phyloP scores from a whole-genome alignment of 1,284 basidiomycete genomes.

The Marasmius sp. region DNA sequence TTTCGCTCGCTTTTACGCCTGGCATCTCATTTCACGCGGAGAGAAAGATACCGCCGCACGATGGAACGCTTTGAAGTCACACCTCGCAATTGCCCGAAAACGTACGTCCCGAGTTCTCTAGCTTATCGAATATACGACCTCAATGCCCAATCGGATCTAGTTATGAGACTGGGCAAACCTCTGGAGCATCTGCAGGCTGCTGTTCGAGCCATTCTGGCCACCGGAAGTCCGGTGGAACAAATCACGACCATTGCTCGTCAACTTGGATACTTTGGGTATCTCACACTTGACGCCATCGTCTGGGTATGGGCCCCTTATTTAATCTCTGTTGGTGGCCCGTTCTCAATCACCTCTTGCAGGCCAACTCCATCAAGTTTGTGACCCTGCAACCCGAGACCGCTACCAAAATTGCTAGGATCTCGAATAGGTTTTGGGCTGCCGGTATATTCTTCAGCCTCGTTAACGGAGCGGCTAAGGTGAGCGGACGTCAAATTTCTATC shows the following conservation, averaged over 20 bases:
- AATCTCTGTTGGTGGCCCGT: neutral
- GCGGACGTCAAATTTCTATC: constrained; percentile 3
- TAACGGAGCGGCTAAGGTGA: constrained; percentile 68
- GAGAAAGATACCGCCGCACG: constrained; percentile 65
- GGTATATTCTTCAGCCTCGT: constrained; percentile 82
- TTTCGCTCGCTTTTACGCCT: constrained; percentile 88
- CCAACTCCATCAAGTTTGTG: constrained; percentile 71
- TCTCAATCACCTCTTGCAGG: constrained; percentile 35
- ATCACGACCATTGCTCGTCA: constrained; percentile 84
- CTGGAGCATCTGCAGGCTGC: constrained; percentile 94
- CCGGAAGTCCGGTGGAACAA: constrained; percentile 70
- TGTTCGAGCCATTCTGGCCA: constrained; percentile 69
- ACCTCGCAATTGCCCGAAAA: constrained; percentile 79
- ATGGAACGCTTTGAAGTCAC: constrained; percentile 80
- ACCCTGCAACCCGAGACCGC: constrained; percentile 64
- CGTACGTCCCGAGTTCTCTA: constrained; percentile 46
- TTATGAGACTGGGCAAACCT: constrained; percentile 92
- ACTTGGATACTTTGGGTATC: constrained; percentile 89
- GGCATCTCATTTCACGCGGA: constrained; percentile 70
- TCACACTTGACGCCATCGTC: constrained; percentile 77
- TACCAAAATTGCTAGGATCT: constrained; percentile 66
- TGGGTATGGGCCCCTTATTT: constrained; percentile 61
- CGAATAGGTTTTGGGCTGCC: constrained; percentile 89
- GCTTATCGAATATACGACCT: constrained; percentile 5
- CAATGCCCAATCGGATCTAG: constrained; percentile 38